Evolutionary conservation across 352 stramenopile genomes (phyloP).

Genomic region (Pelagophyceae sp.): DNA sequence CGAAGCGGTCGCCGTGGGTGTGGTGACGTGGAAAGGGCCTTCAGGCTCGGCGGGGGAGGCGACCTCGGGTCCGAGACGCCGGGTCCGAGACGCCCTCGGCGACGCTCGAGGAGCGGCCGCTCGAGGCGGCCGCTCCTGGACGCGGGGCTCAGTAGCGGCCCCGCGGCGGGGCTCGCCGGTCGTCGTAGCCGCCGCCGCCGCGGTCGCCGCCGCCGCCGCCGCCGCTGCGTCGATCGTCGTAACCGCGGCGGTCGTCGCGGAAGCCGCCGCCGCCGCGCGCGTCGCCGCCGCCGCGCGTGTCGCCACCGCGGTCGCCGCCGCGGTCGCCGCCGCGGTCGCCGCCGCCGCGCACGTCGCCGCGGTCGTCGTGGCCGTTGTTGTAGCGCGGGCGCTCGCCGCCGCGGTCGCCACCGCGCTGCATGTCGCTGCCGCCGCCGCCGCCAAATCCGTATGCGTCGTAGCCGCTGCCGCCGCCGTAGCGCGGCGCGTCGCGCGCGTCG

Average conservation of each 20-base stretch:
- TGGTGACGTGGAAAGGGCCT: too few species aligned
- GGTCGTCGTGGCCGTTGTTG: slow-evolving; percentile 6
- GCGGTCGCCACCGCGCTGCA: not conserved
- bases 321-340: not conserved
- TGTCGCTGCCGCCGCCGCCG: too few species aligned
- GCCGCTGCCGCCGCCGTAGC: not conserved
- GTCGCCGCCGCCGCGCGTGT: not conserved
- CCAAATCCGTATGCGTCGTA: too few species aligned
- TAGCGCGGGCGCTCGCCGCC: not conserved
- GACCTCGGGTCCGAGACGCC: too few species aligned
- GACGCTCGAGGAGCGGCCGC: too few species aligned
- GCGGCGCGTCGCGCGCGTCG: not conserved
- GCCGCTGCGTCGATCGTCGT: not conserved
- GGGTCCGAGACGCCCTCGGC: too few species aligned
- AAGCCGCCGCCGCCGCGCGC: not conserved
- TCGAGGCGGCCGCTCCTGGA: not conserved
- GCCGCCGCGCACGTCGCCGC: not conserved
- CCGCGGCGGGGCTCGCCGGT: not conserved
- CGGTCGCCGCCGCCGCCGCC: not conserved
- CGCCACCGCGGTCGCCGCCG: not conserved
- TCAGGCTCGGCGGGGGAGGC: too few species aligned
- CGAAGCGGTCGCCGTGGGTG: too few species aligned
- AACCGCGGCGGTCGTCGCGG: slow-evolving; percentile 1
- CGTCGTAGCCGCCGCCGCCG: not conserved
- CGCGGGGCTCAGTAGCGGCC: not conserved